phyloP scores from a whole-genome alignment of 148 eudicot species.

The Chenopodium quinoa region DNA sequence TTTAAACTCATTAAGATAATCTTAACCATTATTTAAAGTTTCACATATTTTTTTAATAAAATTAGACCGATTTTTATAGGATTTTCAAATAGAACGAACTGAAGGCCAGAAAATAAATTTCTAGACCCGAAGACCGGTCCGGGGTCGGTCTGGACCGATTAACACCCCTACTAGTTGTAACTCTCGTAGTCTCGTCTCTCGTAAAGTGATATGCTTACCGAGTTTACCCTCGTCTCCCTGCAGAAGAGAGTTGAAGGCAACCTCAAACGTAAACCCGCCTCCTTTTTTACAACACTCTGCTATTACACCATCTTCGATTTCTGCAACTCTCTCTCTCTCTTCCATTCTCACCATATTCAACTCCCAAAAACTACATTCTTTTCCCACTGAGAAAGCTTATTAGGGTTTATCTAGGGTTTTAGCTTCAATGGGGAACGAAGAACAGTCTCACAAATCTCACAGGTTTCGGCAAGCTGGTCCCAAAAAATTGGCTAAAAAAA shows the following conservation, averaged over 20 bases:
- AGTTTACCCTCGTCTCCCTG: background rate
- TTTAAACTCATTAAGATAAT: no score
- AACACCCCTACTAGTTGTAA: no score
- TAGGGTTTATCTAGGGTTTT: background rate
- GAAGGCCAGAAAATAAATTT: no score
- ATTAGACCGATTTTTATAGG: no score
- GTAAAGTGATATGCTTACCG: no score
- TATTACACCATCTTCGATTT: background rate
- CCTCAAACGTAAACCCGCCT: background rate
- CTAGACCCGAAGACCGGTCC: no score
- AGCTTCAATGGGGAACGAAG: background rate
- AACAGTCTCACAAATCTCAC: background rate
- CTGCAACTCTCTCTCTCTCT: background rate
- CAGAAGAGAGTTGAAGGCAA: background rate
- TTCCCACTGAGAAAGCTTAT: background rate
- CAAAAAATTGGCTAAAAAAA: background rate
- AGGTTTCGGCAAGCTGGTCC: background rate
- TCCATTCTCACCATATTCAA: background rate
- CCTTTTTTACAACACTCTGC: background rate
- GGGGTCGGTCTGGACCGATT: no score
- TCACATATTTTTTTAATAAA: no score
- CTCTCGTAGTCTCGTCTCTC: no score
- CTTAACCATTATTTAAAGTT: no score
- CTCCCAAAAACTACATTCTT: background rate
- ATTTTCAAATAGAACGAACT: accelerated